Base-by-base conservation (phyloP, 257 asterid genomes). In the Scutellaria minor region DNA sequence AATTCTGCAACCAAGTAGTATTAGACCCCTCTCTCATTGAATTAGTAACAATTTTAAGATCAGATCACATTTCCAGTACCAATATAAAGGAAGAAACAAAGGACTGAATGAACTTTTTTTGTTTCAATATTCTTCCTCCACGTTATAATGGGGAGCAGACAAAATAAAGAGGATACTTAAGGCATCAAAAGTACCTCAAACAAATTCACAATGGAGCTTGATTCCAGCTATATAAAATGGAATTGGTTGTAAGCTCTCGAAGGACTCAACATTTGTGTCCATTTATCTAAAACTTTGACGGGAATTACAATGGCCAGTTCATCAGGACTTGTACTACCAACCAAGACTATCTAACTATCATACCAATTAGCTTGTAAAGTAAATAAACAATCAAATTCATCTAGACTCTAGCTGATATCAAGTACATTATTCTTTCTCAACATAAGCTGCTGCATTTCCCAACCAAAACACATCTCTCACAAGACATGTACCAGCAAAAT, bases 121-220 rank as follows among this genome's bases (percentile, higher is more conserved):
- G 5, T 12, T 50, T 3, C 20, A n/a, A n/a, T n/a, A n/a, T 50
- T 8, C 6, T n/a, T 50, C 37, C 55, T 42, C 47, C 74, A 54
- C 40, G 64, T 37, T 15, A 15, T 15, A n/a, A 50, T 15, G 48
- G 41, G 51, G 15, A 50, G 7, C 13, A n/a, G 22, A 66, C 13
- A 54, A 15, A 41, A 27, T 4, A 2, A 53, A 44, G 24, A 39
- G 20, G 45, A 18, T 22, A 68, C 64, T 24, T 10, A 11, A 52
- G 37, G 74, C 53, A 54, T 41, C 22, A 12, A 13, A 42, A 18
- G 58, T 69, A 22, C 44, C 74, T 42, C 15, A 27, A 64, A 48
- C 22, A 63, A 13, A 42, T 15, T 31, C 55, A 55, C 39, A 37
- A 10, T 10, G 50, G 47, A 46, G 39, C 50, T 14, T 5, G 24